phyloP scores from a whole-genome alignment of 805 yeast species.

The Hanseniaspora singularis region DNA sequence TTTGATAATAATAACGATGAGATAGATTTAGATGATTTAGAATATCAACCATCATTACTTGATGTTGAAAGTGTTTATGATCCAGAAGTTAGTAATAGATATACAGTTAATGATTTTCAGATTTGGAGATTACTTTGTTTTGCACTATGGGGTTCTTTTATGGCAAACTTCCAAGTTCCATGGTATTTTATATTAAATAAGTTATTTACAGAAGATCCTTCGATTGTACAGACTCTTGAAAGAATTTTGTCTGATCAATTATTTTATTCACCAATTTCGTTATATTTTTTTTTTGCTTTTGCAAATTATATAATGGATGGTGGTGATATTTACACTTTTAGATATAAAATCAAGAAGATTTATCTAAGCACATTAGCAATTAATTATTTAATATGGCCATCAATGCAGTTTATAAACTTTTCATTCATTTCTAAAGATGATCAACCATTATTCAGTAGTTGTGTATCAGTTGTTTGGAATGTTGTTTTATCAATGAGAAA shows the following conservation, averaged over 20 bases:
- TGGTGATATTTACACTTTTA: constrained; percentile 54
- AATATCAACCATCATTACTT: constrained; percentile 5
- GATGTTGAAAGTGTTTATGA: background rate
- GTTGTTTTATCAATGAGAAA: constrained; percentile 78
- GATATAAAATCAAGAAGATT: constrained; percentile 50
- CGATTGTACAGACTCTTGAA: constrained; percentile 71
- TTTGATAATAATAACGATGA: background rate
- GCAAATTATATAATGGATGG: constrained; percentile 71
- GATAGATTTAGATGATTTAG: constrained; percentile 9
- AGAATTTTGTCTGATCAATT: constrained; percentile 84
- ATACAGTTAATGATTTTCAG: constrained; percentile 33
- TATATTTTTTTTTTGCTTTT: constrained; percentile 69
- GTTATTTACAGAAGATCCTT: constrained; percentile 68
- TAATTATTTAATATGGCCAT: constrained; percentile 70
- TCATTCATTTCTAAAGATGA: constrained; percentile 53
- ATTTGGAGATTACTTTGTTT: constrained; percentile 66
- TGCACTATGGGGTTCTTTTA: constrained; percentile 73
- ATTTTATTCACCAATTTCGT: constrained; percentile 75
- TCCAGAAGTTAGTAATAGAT: constrained; percentile 18
- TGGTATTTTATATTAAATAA: constrained; percentile 79
- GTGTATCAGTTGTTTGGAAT: constrained; percentile 86
- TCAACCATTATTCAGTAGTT: constrained; percentile 84
- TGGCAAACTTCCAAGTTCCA: constrained; percentile 72
- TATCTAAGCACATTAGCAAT: constrained; percentile 56
- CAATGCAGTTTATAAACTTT: constrained; percentile 67